Base-by-base conservation (phyloP, 1,284 basidiomycete genomes). In the Coriolopsis trogii region DNA sequence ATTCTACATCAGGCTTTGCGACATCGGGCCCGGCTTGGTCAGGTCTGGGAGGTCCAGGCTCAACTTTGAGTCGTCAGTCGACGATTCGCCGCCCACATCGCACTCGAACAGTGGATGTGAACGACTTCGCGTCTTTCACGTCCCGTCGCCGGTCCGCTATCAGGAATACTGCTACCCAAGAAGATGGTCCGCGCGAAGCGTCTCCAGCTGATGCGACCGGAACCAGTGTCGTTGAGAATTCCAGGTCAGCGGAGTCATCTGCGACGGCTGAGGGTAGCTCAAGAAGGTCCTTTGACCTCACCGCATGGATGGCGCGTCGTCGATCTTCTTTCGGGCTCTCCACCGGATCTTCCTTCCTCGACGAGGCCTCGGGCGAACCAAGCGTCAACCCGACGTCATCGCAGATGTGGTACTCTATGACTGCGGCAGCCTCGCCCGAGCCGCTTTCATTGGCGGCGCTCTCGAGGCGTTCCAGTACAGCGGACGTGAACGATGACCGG, bases 71-170 rank as follows among this genome's bases (percentile, higher is more conserved):
- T 8, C 75, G 81, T 26, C 77, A 76, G 51, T 62, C 77, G 1
- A 77, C 80, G 15, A 70, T 83, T 25, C 81, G 81, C 24, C 80
- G 80, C 20, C 70, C 75, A 1, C 59, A 66, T 23, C 79, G 80
- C 26, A 77, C 79, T 6, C 71, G 85, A 29, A 74, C 77, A 6
- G 72, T 79, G 4, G 87, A 89, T 58, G 87, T 88, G 64, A 81
- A 75, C 61, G 85, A 88, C 26, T 87, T 84, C 55, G 81, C 85
- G 0, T 65, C 76, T 25, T 87, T 84, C 54, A 82, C 85, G 0
- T 66, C 77, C 15, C 80, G 81, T n/a, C 80, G 85, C 25, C 78
- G 86, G 10, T 64, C 66, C 9, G 46, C 51, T 4, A 60, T 61
- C 2, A 51, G 67, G 31, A 56, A 62, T 41, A 59, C 46, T 41